These are phyloP conservation scores for Mortierella claussenii DNA, from an alignment of 192 early-diverging fungal genomes.

Conservation along the genomic window DNA sequence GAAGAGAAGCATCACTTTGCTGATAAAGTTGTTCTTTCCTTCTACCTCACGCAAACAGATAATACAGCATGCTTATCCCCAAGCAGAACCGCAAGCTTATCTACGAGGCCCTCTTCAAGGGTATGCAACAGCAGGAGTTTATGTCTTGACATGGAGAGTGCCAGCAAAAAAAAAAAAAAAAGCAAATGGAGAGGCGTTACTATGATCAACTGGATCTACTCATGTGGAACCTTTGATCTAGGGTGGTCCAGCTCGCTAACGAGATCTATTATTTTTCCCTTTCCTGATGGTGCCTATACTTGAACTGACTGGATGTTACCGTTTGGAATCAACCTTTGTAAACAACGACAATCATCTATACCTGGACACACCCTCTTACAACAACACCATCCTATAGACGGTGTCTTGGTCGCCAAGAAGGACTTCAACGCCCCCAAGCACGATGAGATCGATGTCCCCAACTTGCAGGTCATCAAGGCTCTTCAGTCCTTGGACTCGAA, in stretches of 20 bases:
- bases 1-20: too few relatives aligned
- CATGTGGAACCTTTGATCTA: slow-evolving; percentile 28
- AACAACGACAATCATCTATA: not conserved
- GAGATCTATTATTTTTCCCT: too few relatives aligned
- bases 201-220: not conserved
- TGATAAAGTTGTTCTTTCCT: too few relatives aligned
- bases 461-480: slow-evolving; percentile 99
- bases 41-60: slow-evolving; percentile 32
- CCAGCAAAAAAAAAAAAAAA: too few relatives aligned
- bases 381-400: slow-evolving; percentile 78
- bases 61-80: slow-evolving; percentile 93
- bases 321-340: not conserved
- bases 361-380: not conserved
- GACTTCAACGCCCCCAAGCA: slow-evolving; percentile 97
- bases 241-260: too few relatives aligned
- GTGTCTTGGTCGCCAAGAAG: slow-evolving; percentile 99
- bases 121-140: too few relatives aligned
- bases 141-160: too few relatives aligned
- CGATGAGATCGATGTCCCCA: slow-evolving; percentile 95
- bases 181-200: slow-evolving; percentile 10
- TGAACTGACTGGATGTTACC: not conserved
- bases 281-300: too few relatives aligned
- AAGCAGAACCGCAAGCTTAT: slow-evolving; percentile 97
- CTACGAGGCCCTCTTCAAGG: slow-evolving; percentile 93
- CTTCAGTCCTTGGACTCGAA: slow-evolving; percentile 95